A percentile compares a stretch with the other conserved stretches of the same genome.
Conservation (phyloP, 2,329 filamentous ascomycete genomes). For the Clarireedia homoeocarpa region DNA sequence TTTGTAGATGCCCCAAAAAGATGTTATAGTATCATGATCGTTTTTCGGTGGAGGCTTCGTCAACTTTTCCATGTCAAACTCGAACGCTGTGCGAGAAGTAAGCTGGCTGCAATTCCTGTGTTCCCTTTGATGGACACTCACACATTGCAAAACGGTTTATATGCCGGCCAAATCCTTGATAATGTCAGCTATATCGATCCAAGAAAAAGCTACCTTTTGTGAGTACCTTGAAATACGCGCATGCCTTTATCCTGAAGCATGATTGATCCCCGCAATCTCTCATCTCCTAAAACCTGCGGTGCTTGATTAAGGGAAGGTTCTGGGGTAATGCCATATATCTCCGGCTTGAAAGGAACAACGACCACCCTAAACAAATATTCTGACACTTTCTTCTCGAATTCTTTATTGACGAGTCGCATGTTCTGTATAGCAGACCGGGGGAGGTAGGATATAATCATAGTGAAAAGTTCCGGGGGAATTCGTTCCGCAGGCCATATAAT, state of each 20-base stretch:
- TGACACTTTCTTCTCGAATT: constrained; percentile 51
- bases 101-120: not conserved
- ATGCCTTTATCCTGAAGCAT: constrained; percentile 41
- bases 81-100: constrained; percentile 37
- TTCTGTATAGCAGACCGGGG: constrained; percentile 50
- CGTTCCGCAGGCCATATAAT: constrained; percentile 31
- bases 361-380: constrained; percentile 52
- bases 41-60: constrained; percentile 48
- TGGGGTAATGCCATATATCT: constrained; percentile 49
- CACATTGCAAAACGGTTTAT: constrained; percentile 57
- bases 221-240: constrained; percentile 47
- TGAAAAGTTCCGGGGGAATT: constrained; percentile 56
- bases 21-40: constrained; percentile 43
- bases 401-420: constrained; percentile 52
- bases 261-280: constrained; percentile 16
- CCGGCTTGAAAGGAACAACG: constrained; percentile 57
- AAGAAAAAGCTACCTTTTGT: not conserved
- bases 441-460: constrained; percentile 46
- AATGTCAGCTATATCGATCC: constrained; percentile 3
- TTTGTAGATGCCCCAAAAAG: constrained; percentile 57
- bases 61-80: constrained; percentile 49
- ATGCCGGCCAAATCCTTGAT: constrained; percentile 42
- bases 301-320: constrained; percentile 15
- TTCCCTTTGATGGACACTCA: not conserved
- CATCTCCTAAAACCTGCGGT: not conserved